Evolutionary conservation across 176 grass and related monocot genomes (phyloP).

Genomic region (Areca catechu): DNA sequence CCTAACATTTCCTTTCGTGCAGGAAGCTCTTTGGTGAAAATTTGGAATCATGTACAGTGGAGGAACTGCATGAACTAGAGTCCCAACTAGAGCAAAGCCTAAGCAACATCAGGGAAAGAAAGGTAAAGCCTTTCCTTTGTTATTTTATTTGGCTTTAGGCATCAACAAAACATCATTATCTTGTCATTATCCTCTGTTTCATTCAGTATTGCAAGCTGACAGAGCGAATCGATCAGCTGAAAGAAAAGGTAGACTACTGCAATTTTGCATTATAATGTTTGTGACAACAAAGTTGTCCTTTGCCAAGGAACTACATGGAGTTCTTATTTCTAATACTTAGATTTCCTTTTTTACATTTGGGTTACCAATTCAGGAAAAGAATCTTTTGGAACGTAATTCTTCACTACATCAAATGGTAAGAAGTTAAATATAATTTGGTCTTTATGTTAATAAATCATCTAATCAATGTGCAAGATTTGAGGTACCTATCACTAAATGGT

Average conservation of each 20-base stretch:
- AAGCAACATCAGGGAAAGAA: conserved; percentile 21
- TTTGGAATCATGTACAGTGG: conserved; percentile 20
- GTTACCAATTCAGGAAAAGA: too few relatives aligned
- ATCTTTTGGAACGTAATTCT: too few relatives aligned
- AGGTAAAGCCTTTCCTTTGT: not conserved
- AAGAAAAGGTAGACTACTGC: conserved; percentile 4
- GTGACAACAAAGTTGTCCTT: not conserved
- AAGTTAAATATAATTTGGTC: too few relatives aligned
- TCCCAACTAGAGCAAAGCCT: conserved; percentile 18
- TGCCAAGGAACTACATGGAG: not conserved
- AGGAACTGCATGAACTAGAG: conserved; percentile 28
- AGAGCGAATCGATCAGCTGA: conserved; percentile 3
- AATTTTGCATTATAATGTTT: too few relatives aligned
- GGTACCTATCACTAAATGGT: too few relatives aligned
- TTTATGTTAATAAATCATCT: too few relatives aligned
- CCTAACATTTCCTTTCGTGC: not conserved
- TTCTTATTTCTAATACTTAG: not conserved
- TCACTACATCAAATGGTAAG: too few relatives aligned
- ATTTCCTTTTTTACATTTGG: too few relatives aligned
- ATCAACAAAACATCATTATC: too few relatives aligned
- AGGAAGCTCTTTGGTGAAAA: conserved; percentile 33
- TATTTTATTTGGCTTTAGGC: too few relatives aligned
- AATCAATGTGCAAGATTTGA: too few relatives aligned
- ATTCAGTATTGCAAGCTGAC: conserved; percentile 5
- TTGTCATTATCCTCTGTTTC: too few relatives aligned